phyloP scores from a whole-genome alignment of 805 yeast species.

The Metschnikowia lochheadii region DNA sequence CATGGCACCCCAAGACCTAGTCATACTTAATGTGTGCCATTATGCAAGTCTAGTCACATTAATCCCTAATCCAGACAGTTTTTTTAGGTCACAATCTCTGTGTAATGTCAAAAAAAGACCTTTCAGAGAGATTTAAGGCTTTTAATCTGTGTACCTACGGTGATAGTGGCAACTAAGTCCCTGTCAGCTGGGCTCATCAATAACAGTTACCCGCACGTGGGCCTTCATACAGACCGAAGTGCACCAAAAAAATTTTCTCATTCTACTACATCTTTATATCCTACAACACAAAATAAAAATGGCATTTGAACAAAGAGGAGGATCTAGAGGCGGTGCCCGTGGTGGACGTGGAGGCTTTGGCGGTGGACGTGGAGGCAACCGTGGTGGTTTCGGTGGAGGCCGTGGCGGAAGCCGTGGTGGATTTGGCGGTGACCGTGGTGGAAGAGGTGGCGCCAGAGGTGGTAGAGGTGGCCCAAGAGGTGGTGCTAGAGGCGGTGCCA shows the following conservation, averaged over 20 bases:
- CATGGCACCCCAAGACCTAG: neutral
- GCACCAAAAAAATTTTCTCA: slow-evolving; percentile 12
- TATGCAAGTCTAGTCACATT: neutral
- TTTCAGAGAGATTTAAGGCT: too few species aligned
- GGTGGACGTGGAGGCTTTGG: slow-evolving; percentile 19
- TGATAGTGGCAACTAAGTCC: neutral
- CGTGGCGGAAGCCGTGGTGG: slow-evolving; percentile 42
- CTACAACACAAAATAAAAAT: slow-evolving; percentile 12
- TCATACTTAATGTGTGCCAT: too few species aligned
- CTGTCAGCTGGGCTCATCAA: neutral
- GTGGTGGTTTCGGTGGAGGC: slow-evolving; percentile 54
- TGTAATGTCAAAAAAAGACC: neutral
- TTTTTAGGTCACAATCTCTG: neutral
- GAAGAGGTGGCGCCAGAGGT: slow-evolving; percentile 28
- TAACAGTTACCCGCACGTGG: slow-evolving; percentile 17
- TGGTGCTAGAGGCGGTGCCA: slow-evolving; percentile 46
- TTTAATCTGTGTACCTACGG: too few species aligned
- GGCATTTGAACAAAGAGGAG: slow-evolving; percentile 22
- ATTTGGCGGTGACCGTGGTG: slow-evolving; percentile 44
- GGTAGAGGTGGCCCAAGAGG: slow-evolving; percentile 37
- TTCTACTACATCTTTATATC: slow-evolving; percentile 3
- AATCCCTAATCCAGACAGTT: too few species aligned
- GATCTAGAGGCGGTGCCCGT: slow-evolving; percentile 18
- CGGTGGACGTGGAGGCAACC: slow-evolving; percentile 41
- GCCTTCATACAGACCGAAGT: slow-evolving; percentile 13